Percentiles rank a stretch among this genome's conserved stretches.
Conservation (phyloP, 208 protist genomes). For the Wallacemonas sp. region DNA sequence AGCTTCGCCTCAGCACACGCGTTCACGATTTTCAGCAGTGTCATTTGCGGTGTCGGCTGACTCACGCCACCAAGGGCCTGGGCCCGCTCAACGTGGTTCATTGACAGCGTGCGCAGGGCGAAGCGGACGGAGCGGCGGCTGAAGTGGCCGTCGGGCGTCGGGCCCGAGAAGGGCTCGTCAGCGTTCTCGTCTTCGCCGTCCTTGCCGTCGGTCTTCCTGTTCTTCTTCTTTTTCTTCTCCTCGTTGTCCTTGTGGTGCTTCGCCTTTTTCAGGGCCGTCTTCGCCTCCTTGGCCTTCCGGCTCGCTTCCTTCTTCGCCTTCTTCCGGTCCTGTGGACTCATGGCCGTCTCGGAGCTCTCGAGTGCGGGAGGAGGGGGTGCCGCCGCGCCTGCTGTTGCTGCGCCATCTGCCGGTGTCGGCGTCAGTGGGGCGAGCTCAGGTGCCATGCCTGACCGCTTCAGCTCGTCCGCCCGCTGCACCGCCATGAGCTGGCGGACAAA, state of each 20-base stretch:
- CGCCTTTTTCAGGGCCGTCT: background rate
- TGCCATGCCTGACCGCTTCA: background rate
- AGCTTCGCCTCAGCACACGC: slow-evolving; percentile 36
- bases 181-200: slow-evolving; percentile 6
- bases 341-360: slow-evolving; percentile 1
- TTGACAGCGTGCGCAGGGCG: slow-evolving; percentile 33
- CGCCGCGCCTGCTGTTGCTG: background rate
- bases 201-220: background rate
- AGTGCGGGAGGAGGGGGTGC: background rate
- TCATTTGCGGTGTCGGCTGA: slow-evolving; percentile 27
- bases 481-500: slow-evolving; percentile 50
- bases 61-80: slow-evolving; percentile 32
- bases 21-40: slow-evolving; percentile 37
- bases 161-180: slow-evolving; percentile 7
- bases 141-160: slow-evolving; percentile 37
- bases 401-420: background rate
- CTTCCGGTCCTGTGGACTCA: background rate
- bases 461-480: slow-evolving; percentile 42
- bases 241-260: background rate
- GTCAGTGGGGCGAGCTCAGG: background rate
- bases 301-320: slow-evolving; percentile 13
- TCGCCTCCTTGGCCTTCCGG: slow-evolving; percentile 20
- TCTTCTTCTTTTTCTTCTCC: background rate
- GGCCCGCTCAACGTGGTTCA: slow-evolving; percentile 40
- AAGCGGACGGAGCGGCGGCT: slow-evolving; percentile 47